Base-by-base conservation (phyloP, 768 basidiomycete genomes). In the Kwoniella botswanensis region DNA sequence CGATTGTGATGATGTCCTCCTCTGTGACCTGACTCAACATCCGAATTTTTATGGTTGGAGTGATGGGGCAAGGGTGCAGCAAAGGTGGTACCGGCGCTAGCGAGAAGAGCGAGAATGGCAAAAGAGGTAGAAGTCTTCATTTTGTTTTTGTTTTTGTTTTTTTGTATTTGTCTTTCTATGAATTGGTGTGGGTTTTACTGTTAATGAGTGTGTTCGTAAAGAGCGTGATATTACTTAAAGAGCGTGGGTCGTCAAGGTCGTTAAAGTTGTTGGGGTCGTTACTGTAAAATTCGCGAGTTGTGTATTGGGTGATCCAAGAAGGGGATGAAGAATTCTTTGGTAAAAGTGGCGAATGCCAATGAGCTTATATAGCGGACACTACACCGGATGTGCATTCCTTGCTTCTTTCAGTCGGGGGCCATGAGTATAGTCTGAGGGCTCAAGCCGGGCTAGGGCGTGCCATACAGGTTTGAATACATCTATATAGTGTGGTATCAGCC, bases 121-220 rank as follows among this genome's bases (percentile, higher is more conserved):
- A 74, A 74, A 42, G 72, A 70, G 53, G 72, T 71, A 26, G 68
- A 63, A 43, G 72, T 65, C 59, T 65, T 66, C 72, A 74, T 74
- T 15, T 43, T 70, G 68, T 65, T 58, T 50, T 59, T 18, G 55
- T 54, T 26, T 18, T 58, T 43, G 50, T 46, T 29, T 35, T 22
- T 18, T 46, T 63, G 53, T 13, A 17, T 52, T 60, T 52, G 29
- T 55, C 42, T 21, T 46, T 22, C n/a, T 42, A 41, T 5, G 18
- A 18, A 29, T 18, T 29, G 15, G n/a, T 42, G 24, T 17, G 10
- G 11, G 52, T 41, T 29, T 55, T 61, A 24, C 35, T n/a, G 18
- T 58, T 55, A n/a, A 43, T 35, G 53, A 43, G 54, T 63, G 53
- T 43, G 43, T 35, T 54, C 3, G 61, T 46, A 54, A 53, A 26